Conservation (phyloP, 1,284 basidiomycete species). For the Cutaneotrichosporon sp. region DNA sequence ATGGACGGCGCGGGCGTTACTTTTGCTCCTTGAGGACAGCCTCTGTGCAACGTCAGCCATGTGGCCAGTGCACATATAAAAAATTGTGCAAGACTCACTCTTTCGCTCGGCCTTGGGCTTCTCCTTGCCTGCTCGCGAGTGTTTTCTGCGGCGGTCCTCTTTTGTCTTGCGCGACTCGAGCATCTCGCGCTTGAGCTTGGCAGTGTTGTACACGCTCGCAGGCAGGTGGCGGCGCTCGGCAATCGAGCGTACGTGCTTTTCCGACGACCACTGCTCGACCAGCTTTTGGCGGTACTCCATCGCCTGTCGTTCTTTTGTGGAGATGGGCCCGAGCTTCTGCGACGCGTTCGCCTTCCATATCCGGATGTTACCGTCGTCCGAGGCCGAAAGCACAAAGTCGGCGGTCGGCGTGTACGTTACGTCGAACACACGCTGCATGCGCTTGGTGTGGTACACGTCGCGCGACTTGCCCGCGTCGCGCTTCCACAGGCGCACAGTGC, state of each 20-base stretch:
- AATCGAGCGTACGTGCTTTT: slow-evolving; percentile 74
- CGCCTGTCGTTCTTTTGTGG: slow-evolving; percentile 82
- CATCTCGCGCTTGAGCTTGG: slow-evolving; percentile 88
- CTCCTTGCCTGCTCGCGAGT: slow-evolving; percentile 72
- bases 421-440: slow-evolving; percentile 79
- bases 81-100: slow-evolving; percentile 46
- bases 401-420: slow-evolving; percentile 78
- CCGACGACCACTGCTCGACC: slow-evolving; percentile 81
- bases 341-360: slow-evolving; percentile 94
- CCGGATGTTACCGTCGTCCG: slow-evolving; percentile 93
- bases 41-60: slow-evolving; percentile 42
- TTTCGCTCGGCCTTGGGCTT: slow-evolving; percentile 91
- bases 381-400: slow-evolving; percentile 86
- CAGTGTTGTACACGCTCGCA: slow-evolving; percentile 79
- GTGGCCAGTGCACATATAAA: too few species aligned
- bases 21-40: slow-evolving; percentile 72
- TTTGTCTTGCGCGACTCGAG: slow-evolving; percentile 82
- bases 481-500: slow-evolving; percentile 90
- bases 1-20: slow-evolving; percentile 34
- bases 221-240: slow-evolving; percentile 82
- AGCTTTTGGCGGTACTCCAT: slow-evolving; percentile 90
- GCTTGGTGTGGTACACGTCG: slow-evolving; percentile 96
- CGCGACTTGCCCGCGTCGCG: slow-evolving; percentile 74
- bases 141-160: slow-evolving; percentile 86
- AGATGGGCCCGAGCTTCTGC: slow-evolving; percentile 86